Conservation (phyloP, 2,329 filamentous ascomycete genomes). For the Colletotrichum liriopes region DNA sequence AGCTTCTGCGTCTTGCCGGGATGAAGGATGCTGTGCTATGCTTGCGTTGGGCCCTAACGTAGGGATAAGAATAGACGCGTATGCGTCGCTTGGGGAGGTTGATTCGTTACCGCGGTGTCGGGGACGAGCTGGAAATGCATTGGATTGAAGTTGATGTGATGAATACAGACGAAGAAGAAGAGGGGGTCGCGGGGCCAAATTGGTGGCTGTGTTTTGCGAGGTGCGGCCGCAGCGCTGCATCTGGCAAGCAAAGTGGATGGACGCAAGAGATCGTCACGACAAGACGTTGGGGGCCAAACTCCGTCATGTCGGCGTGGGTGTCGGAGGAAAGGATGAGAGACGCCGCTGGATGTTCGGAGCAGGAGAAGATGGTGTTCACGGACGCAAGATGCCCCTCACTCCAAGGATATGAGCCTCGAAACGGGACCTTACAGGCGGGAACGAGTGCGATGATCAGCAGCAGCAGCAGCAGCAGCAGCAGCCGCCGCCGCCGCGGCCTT, state of each 20-base stretch:
- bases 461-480: too few relatives aligned
- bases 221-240: conserved; percentile 21
- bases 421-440: neutral
- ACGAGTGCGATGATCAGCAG: neutral
- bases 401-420: neutral
- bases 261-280: neutral
- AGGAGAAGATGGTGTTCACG: neutral
- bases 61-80: conserved; percentile 9
- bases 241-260: neutral
- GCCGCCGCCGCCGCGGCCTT: too few relatives aligned
- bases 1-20: neutral
- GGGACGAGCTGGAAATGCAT: conserved; percentile 40
- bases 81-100: conserved; percentile 30
- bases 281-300: neutral
- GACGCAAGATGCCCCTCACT: neutral
- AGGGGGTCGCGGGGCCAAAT: neutral
- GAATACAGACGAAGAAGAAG: neutral
- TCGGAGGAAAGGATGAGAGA: neutral
- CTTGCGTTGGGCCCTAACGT: neutral
- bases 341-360: neutral
- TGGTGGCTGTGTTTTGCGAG: conserved; percentile 24
- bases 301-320: neutral
- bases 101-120: conserved; percentile 54
- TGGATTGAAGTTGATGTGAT: neutral
- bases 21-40: neutral